Conservation (phyloP, 2,329 filamentous ascomycete species). For the Thelonectria rubi region DNA sequence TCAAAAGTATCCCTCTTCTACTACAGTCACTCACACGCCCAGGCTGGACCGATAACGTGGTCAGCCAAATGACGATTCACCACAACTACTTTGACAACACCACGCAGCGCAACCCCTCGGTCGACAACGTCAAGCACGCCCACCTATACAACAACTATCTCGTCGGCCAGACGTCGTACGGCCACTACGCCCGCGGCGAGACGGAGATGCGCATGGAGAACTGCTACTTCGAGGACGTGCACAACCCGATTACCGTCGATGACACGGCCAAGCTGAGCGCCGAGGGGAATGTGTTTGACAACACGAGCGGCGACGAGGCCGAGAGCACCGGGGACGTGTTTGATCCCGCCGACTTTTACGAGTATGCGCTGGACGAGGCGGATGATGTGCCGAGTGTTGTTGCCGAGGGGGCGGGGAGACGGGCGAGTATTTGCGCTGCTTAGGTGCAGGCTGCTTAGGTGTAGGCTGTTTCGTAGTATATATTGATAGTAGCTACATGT, state of each 20-base stretch:
- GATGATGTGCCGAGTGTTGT: constrained; percentile 37
- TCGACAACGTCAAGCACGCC: constrained; percentile 38
- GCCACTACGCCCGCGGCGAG: constrained; percentile 38
- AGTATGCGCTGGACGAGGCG: constrained; percentile 28
- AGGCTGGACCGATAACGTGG: constrained; percentile 43
- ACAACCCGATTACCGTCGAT: constrained; percentile 31
- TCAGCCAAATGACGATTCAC: constrained; percentile 37
- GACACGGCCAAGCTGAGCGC: constrained; percentile 24
- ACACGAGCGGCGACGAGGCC: constrained; percentile 13
- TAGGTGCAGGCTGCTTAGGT: too few relatives aligned
- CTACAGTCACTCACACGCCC: too few relatives aligned
- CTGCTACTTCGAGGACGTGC: constrained; percentile 38
- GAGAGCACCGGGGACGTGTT: constrained; percentile 23
- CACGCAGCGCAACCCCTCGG: constrained; percentile 39
- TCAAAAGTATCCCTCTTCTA: too few relatives aligned
- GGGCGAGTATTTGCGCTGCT: constrained; percentile 37
- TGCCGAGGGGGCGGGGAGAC: constrained; percentile 31
- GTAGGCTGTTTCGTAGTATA: not conserved
- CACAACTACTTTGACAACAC: constrained; percentile 41
- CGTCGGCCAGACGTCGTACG: constrained; percentile 36
- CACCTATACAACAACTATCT: constrained; percentile 44
- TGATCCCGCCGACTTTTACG: constrained; percentile 20
- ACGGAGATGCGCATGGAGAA: constrained; percentile 41
- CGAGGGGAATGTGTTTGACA: constrained; percentile 26
- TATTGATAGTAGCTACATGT: not conserved